phyloP scores from a whole-genome alignment of 2,329 filamentous ascomycete species.

The Thelonectria olida region DNA sequence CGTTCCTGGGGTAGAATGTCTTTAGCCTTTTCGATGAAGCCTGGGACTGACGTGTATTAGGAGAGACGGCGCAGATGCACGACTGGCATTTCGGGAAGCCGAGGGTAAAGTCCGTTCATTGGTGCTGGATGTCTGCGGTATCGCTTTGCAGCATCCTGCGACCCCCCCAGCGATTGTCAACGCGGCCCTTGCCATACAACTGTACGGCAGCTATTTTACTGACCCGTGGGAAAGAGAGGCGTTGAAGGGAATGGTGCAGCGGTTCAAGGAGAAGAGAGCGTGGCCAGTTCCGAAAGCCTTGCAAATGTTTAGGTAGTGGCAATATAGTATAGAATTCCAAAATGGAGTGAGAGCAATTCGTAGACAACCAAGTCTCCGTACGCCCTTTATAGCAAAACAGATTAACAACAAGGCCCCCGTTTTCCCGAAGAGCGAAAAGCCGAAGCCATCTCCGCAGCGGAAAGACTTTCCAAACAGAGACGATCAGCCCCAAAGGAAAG shows the following conservation, averaged over 20 bases:
- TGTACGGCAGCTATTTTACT: conserved; percentile 34
- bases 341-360: not conserved
- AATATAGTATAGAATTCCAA: not conserved
- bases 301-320: not conserved
- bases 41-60: not conserved
- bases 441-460: not conserved
- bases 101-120: conserved; percentile 24
- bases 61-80: conserved; percentile 9
- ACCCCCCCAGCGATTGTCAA: conserved; percentile 30
- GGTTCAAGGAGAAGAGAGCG: conserved; percentile 29
- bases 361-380: not conserved
- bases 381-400: too few relatives aligned
- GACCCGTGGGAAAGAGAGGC: conserved; percentile 34
- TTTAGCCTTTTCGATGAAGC: accelerated
- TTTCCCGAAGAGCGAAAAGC: not conserved
- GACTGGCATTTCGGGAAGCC: conserved; percentile 23
- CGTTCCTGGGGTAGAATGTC: conserved; percentile 24
- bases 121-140: conserved; percentile 31
- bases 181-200: conserved; percentile 24
- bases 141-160: conserved; percentile 24
- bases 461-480: not conserved
- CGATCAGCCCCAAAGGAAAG: not conserved
- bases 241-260: conserved; percentile 25
- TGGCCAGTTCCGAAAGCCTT: conserved; percentile 31
- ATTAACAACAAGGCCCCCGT: not conserved